These are phyloP conservation scores for Dothideomycetidae sp. DNA, from an alignment of 2,329 filamentous ascomycete species.

Conservation along the genomic window DNA sequence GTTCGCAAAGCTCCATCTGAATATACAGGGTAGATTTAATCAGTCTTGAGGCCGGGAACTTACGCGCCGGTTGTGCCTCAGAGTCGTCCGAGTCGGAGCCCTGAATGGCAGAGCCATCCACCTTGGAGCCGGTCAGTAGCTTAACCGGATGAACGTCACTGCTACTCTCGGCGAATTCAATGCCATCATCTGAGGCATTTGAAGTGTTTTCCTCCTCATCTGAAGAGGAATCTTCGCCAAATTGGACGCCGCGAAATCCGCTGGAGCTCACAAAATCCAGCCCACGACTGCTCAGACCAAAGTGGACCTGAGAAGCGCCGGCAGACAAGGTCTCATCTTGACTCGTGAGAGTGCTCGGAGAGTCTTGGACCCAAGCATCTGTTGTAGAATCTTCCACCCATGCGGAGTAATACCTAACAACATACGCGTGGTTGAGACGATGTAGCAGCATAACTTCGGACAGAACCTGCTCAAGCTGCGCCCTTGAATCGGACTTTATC, in stretches of 20 bases:
- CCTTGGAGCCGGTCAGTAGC: background rate
- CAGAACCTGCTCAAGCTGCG: constrained; percentile 59
- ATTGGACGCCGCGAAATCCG: constrained; percentile 61
- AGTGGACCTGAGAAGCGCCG: constrained; percentile 6
- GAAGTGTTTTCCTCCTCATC: constrained; percentile 26
- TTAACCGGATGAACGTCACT: background rate
- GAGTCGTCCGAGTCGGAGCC: constrained; percentile 8
- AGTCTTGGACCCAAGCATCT: constrained; percentile 1
- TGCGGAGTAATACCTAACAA: constrained; percentile 85
- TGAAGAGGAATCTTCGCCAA: constrained; percentile 45
- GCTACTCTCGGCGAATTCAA: constrained; percentile 4
- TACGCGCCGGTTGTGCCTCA: constrained; percentile 27
- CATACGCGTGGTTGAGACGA: constrained; percentile 77
- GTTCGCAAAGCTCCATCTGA: constrained; percentile 98
- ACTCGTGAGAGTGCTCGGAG: constrained; percentile 6
- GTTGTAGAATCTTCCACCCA: constrained; percentile 65
- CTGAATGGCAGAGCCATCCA: constrained; percentile 3
- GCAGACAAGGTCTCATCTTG: constrained; percentile 2
- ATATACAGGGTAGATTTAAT: constrained; percentile 76
- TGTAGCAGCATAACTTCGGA: constrained; percentile 81
- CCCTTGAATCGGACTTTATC: constrained; percentile 65
- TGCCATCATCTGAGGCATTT: constrained; percentile 25
- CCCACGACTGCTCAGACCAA: constrained; percentile 53
- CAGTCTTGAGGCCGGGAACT: constrained; percentile 34
- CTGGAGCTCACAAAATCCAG: constrained; percentile 89